phyloP scores from a whole-genome alignment of 1,139 yeast genomes.

The Candida albicans region DNA sequence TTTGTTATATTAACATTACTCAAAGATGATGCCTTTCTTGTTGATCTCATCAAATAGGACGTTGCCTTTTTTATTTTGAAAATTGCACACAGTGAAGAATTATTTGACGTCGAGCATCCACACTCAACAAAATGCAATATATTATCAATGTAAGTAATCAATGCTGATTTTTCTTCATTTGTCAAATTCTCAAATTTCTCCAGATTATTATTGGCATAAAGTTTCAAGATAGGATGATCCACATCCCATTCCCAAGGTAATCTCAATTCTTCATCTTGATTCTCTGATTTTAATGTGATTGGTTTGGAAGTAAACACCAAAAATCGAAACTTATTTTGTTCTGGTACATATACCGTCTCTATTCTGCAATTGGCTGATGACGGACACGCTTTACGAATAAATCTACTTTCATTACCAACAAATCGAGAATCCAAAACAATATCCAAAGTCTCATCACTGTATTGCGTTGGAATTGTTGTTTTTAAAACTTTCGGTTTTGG shows the following conservation, averaged over 20 bases:
- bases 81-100: conserved; percentile 50
- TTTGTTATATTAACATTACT: conserved; percentile 38
- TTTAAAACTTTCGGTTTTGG: conserved; percentile 75
- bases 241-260: conserved; percentile 89
- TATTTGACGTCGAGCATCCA: conserved; percentile 60
- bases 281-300: conserved; percentile 36
- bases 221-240: conserved; percentile 66
- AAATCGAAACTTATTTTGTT: conserved; percentile 49
- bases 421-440: conserved; percentile 76
- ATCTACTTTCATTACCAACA: conserved; percentile 75
- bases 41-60: conserved; percentile 55
- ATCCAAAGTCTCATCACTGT: conserved; percentile 30
- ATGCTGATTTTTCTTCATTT: conserved; percentile 50
- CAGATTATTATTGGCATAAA: conserved; percentile 32
- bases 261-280: conserved; percentile 61
- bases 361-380: conserved; percentile 67
- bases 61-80: conserved; percentile 63
- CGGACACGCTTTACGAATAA: conserved; percentile 71
- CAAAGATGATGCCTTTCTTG: conserved; percentile 51
- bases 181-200: conserved; percentile 50
- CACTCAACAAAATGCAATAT: conserved; percentile 57
- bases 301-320: conserved; percentile 58
- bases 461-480: conserved; percentile 37
- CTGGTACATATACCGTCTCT: conserved; percentile 51
- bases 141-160: conserved; percentile 62